Percentiles rank a stretch among this genome's conserved stretches.
phyloP scores from a whole-genome alignment of 495 filamentous ascomycete species.

The Tuber indicum region DNA sequence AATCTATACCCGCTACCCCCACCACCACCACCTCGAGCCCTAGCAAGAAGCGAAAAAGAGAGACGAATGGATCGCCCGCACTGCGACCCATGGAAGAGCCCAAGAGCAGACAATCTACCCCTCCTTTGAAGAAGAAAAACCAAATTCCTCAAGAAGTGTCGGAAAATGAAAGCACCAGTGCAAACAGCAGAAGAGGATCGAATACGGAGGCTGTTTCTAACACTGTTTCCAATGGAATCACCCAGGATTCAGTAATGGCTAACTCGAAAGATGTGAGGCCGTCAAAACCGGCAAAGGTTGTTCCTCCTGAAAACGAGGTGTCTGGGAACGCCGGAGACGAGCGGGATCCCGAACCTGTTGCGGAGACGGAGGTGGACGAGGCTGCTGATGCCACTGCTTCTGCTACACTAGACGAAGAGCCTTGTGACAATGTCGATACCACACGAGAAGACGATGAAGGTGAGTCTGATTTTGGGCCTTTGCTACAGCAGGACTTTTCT shows the following conservation, averaged over 20 bases:
- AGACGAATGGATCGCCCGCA: slow-evolving; percentile 25
- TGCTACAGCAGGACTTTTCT: slow-evolving; percentile 40
- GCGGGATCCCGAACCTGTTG: slow-evolving; percentile 27
- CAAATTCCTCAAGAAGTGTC: slow-evolving; percentile 24
- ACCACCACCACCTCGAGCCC: slow-evolving; percentile 37
- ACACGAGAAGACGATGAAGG: slow-evolving; percentile 65
- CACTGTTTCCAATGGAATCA: slow-evolving; percentile 26
- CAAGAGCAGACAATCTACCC: slow-evolving; percentile 27
- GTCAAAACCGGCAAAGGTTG: slow-evolving; percentile 18
- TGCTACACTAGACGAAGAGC: slow-evolving; percentile 31
- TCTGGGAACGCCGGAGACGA: slow-evolving; percentile 31
- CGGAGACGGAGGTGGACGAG: slow-evolving; percentile 31
- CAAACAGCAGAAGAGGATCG: slow-evolving; percentile 16
- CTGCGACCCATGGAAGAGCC: slow-evolving; percentile 23
- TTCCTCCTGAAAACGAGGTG: slow-evolving; percentile 23
- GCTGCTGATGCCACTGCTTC: slow-evolving; percentile 22
- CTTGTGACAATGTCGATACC: slow-evolving; percentile 50
- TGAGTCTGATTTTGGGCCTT: slow-evolving; percentile 47
- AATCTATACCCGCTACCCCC: slow-evolving; percentile 29
- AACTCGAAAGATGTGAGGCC: slow-evolving; percentile 27
- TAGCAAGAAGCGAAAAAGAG: slow-evolving; percentile 45
- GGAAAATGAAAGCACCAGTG: slow-evolving; percentile 20
- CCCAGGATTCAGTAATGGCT: slow-evolving; percentile 21
- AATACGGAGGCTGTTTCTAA: slow-evolving; percentile 18
- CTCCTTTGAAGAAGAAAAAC: slow-evolving; percentile 36